Percentiles rank a stretch among this genome's conserved stretches.
Conservation (phyloP, 257 asterid genomes). For the Jaltomata sinuosa region DNA sequence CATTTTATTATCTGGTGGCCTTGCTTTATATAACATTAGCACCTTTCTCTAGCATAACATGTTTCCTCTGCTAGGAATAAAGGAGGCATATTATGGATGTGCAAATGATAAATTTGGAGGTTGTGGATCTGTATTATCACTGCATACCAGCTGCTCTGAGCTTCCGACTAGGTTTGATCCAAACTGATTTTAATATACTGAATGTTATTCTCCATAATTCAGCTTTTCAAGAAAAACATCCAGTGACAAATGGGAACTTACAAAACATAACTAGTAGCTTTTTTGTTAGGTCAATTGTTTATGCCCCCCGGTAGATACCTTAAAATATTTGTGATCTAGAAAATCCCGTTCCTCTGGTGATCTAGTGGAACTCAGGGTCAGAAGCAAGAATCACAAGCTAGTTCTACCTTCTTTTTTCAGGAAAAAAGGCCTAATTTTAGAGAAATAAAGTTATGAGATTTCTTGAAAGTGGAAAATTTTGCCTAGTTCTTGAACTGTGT, state of each 20-base stretch:
- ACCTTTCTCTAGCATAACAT: background rate
- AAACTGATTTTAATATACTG: background rate
- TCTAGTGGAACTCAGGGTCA: background rate
- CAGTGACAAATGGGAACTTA: background rate
- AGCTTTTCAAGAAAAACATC: background rate
- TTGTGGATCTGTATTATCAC: slow-evolving; percentile 81
- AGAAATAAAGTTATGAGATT: background rate
- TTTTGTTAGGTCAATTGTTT: background rate
- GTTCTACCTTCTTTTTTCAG: background rate
- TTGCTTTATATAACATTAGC: background rate
- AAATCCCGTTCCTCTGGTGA: background rate
- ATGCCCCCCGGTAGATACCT: background rate
- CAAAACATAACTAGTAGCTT: background rate
- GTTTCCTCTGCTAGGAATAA: slow-evolving; percentile 33
- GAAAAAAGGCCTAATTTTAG: background rate
- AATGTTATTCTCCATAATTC: background rate
- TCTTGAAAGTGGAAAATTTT: background rate
- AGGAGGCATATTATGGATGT: slow-evolving; percentile 77
- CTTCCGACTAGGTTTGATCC: slow-evolving; percentile 35
- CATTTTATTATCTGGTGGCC: background rate
- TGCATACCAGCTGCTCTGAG: slow-evolving; percentile 39
- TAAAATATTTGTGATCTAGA: background rate
- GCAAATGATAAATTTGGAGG: slow-evolving; percentile 95
- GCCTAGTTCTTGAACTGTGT: background rate
- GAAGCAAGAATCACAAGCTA: background rate